Base-by-base conservation (phyloP, 2,329 filamentous ascomycete genomes). In the Neonectria neomacrospora region DNA sequence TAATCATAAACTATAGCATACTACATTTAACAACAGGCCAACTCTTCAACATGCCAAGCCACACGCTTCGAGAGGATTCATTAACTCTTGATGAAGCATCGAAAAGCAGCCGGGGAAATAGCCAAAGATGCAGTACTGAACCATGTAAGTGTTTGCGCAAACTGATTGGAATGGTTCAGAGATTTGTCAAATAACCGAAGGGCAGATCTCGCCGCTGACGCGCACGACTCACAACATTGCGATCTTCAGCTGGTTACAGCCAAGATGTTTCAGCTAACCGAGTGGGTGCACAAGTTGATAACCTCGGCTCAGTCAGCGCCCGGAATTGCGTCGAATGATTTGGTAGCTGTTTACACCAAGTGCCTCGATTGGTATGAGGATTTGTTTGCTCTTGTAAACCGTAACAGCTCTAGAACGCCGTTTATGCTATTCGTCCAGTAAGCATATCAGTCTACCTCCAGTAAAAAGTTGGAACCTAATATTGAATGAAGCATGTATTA, bases 351-450 rank as follows among this genome's bases (percentile, higher is more conserved):
- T 10, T 70, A 70, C 39, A 39, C 26, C 9, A 66, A 63, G n/a
- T 67, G 63, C 34, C 56, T 70, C 12, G 61, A 63, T 42, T 70
- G 67, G 65, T 70, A 70, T 22, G 48, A 62, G n/a, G 50, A 52
- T 4, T 55, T 70, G 8, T 66, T 67, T n/a, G 34, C 53, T 9
- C 42, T 60, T 18, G 47, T 61, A 16, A 53, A 30, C 5, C 23
- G 30, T 0, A 32, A 56, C 20, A 34, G 45, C 8, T 45, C 51
- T 18, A 58, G 48, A 22, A 65, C 55, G 11, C 65, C 67, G 7
- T 66, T 70, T 26, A 54, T 67, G 2, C 39, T 68, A 3, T 66
- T 70, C 28, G 23, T 60, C 16, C 67, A 70, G 67, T 70, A 44
- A 63, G 65, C 32, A 10, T 48, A 6, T 3, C 10, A n/a, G 8